Conservation (phyloP, 2,329 filamentous ascomycete genomes). For the Fusarium nisikadoi region DNA sequence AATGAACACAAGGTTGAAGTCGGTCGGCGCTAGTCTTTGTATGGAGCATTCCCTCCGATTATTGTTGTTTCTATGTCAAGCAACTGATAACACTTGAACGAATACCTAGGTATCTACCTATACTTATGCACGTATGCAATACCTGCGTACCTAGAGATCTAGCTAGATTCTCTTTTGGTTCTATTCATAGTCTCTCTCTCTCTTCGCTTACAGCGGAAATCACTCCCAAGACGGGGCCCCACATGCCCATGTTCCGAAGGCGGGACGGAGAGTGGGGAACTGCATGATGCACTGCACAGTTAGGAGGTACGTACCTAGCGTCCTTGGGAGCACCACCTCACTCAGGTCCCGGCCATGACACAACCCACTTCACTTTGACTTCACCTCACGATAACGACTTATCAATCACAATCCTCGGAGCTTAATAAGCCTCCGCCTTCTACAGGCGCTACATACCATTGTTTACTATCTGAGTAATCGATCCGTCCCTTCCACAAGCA, state of each 20-base stretch:
- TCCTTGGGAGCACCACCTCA: conserved; percentile 3
- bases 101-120: background rate
- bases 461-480: background rate
- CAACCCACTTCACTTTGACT: conserved; percentile 17
- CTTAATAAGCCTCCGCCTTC: background rate
- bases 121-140: background rate
- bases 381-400: conserved; percentile 40
- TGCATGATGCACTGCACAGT: background rate
- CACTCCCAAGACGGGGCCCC: conserved; percentile 15
- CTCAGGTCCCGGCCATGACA: conserved; percentile 3
- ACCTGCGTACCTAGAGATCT: background rate
- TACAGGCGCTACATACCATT: background rate
- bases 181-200: background rate
- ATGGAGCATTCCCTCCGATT: background rate
- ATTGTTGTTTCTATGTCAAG: background rate
- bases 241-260: conserved; percentile 21
- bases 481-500: background rate
- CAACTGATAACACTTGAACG: background rate
- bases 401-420: conserved; percentile 21
- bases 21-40: background rate
- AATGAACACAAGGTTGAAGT: background rate
- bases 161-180: background rate
- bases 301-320: conserved; percentile 32
- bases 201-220: conserved; percentile 23
- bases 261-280: conserved; percentile 13